These are phyloP conservation scores for Saccharomycopsis microspora DNA, from an alignment of 805 yeast genomes.

Conservation along the genomic window DNA sequence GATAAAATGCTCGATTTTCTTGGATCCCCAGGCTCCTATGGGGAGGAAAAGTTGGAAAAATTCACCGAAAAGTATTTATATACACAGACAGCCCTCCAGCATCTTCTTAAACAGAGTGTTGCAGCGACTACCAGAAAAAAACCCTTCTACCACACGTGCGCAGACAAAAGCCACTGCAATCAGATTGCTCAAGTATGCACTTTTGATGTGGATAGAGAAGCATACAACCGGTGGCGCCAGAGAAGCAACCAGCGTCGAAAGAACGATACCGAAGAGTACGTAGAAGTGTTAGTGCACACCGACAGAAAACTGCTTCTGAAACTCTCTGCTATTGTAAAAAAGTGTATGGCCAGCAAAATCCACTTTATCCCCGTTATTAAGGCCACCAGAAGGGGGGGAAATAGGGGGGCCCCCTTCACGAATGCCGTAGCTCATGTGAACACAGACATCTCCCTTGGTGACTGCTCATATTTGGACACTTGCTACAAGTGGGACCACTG, in stretches of 20 bases:
- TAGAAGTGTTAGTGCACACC: not conserved
- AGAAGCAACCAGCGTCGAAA: not conserved
- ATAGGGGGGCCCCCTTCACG: not conserved
- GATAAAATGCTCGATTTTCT: too few species aligned
- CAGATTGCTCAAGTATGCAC: conserved; percentile 6
- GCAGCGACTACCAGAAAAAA: conserved; percentile 23
- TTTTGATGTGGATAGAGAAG: conserved; percentile 4
- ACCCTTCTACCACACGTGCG: conserved; percentile 43
- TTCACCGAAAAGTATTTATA: too few species aligned
- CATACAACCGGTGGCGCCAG: conserved; percentile 1
- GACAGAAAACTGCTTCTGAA: conserved; percentile 11
- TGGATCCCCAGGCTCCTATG: too few species aligned
- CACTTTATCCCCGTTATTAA: conserved; percentile 48
- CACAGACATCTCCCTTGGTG: conserved; percentile 70
- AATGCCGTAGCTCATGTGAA: conserved; percentile 18
- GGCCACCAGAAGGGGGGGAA: conserved; percentile 12
- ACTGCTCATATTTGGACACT: conserved; percentile 88
- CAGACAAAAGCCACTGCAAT: conserved; percentile 20
- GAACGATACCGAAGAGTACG: not conserved
- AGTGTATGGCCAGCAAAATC: conserved; percentile 27
- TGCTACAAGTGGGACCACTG: conserved; percentile 73
- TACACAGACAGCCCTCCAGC: too few species aligned
- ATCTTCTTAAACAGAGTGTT: not conserved
- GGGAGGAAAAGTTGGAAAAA: too few species aligned
- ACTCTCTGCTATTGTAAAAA: conserved; percentile 20